Percentiles rank a stretch among this genome's conserved stretches.
These are phyloP conservation scores for Pholiota adiposa DNA, from an alignment of 1,284 basidiomycete species.

Conservation along the genomic window DNA sequence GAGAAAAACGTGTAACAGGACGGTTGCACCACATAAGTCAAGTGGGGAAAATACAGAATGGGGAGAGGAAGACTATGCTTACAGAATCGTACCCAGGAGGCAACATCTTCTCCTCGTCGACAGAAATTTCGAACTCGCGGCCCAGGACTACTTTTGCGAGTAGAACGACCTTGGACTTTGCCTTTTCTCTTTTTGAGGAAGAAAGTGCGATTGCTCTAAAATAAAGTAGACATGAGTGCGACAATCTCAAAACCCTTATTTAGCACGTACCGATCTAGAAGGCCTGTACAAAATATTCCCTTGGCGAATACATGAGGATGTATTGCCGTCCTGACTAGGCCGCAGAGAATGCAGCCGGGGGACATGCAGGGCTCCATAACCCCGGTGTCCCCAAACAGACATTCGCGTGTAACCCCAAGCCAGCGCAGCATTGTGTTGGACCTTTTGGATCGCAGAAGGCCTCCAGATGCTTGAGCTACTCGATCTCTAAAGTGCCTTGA, in stretches of 20 bases:
- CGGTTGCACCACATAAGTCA: too few relatives aligned
- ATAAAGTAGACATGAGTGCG: not conserved
- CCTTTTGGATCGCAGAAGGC: constrained; percentile 1
- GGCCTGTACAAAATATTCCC: constrained; percentile 20
- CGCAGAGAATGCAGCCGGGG: constrained; percentile 23
- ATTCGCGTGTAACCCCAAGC: constrained; percentile 22
- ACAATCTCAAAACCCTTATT: not conserved
- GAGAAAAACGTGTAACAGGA: too few relatives aligned
- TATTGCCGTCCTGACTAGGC: constrained; percentile 17
- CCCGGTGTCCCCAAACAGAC: constrained; percentile 26
- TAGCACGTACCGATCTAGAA: constrained; percentile 15
- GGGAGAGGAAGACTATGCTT: constrained; percentile 3
- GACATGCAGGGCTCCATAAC: constrained; percentile 20
- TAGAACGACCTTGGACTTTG: constrained; percentile 19
- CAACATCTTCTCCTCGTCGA: constrained; percentile 6
- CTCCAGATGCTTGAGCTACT: not conserved
- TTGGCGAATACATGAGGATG: constrained; percentile 8
- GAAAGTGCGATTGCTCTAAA: constrained; percentile 12
- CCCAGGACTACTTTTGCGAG: constrained; percentile 21
- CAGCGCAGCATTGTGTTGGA: constrained; percentile 19
- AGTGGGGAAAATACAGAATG: too few relatives aligned
- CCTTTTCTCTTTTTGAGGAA: constrained; percentile 2
- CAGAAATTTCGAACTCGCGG: constrained; percentile 13
- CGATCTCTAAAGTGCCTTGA: not conserved
- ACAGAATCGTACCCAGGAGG: constrained; percentile 22